Evolutionary conservation across 2,329 filamentous ascomycete species (phyloP).

Genomic region (Scytalidium sp.): DNA sequence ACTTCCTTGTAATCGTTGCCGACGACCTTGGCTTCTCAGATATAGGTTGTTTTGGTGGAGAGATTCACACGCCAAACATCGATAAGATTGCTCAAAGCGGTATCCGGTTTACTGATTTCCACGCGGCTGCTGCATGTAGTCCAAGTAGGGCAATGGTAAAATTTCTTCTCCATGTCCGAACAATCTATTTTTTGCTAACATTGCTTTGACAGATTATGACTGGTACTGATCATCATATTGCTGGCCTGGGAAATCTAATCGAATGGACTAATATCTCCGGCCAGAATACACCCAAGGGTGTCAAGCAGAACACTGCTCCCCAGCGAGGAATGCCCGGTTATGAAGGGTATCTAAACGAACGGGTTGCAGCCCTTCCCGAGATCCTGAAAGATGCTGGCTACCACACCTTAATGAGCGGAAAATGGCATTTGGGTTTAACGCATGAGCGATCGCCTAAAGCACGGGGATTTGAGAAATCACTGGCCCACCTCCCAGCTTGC

Average conservation of each 20-base stretch:
- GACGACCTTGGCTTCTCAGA: conserved; percentile 43
- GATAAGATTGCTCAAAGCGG: conserved; percentile 47
- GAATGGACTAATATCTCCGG: conserved; percentile 29
- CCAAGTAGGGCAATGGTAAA: conserved; percentile 58
- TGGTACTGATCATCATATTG: conserved; percentile 51
- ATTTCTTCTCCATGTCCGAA: no score
- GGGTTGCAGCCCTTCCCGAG: conserved; percentile 48
- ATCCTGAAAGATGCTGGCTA: conserved; percentile 52
- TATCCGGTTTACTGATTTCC: conserved; percentile 55
- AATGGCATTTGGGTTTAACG: conserved; percentile 56
- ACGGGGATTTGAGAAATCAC: conserved; percentile 50
- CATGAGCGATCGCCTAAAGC: conserved; percentile 37
- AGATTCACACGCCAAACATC: conserved; percentile 55
- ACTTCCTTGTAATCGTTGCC: conserved; percentile 43
- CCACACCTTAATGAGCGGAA: conserved; percentile 50
- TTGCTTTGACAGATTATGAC: no score
- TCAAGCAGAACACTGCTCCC: conserved; percentile 42
- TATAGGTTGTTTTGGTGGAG: conserved; percentile 48
- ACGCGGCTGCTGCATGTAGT: conserved; percentile 57
- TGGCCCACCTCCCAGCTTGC: conserved; percentile 52
- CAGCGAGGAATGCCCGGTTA: conserved; percentile 48
- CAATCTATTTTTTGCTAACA: no score
- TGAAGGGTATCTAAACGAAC: conserved; percentile 52
- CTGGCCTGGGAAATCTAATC: conserved; percentile 47
- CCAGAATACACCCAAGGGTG: conserved; percentile 16